phyloP scores from a whole-genome alignment of 495 filamentous ascomycete species.

The Penicillium daleae region DNA sequence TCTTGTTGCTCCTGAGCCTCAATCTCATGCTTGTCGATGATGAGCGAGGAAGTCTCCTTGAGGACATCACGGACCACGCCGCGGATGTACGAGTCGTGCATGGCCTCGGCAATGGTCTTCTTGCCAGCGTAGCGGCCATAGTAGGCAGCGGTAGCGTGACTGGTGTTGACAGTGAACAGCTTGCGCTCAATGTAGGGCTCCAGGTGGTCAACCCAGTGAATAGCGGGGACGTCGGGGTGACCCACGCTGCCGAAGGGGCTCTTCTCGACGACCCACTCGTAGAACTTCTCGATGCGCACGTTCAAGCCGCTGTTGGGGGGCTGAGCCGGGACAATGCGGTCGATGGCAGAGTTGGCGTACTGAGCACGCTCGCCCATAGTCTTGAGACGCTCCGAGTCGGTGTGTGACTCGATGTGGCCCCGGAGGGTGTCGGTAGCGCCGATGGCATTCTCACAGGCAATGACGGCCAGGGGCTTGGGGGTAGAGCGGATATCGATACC shows the following conservation, averaged over 20 bases:
- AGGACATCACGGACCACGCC: constrained; percentile 74
- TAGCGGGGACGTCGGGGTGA: constrained; percentile 77
- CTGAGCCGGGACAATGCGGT: constrained; percentile 94
- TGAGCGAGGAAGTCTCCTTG: constrained; percentile 80
- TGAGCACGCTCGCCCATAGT: constrained; percentile 67
- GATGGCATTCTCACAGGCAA: constrained; percentile 98
- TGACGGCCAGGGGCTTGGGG: constrained; percentile 79
- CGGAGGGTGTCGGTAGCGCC: constrained; percentile 85
- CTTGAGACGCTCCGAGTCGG: constrained; percentile 58
- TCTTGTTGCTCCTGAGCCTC: constrained; percentile 73
- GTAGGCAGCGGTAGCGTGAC: constrained; percentile 96
- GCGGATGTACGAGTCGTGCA: constrained; percentile 70
- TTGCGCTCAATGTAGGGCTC: constrained; percentile 98
- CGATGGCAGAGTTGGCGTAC: constrained; percentile 96
- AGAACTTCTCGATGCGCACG: constrained; percentile 96
- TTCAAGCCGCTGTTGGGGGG: constrained; percentile 77
- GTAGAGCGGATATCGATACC: constrained; percentile 76
- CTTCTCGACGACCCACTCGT: constrained; percentile 94
- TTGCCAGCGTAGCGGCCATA: constrained; percentile 84
- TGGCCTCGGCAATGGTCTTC: constrained; percentile 82
- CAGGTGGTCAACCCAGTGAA: constrained; percentile 90
- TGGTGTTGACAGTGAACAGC: constrained; percentile 98
- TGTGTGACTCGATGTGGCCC: constrained; percentile 78
- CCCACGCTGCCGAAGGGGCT: constrained; percentile 70
- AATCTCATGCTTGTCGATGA: constrained; percentile 85